Evolutionary conservation across 2,329 filamentous ascomycete genomes (phyloP).

Genomic region (Colletotrichum euphorbiae): DNA sequence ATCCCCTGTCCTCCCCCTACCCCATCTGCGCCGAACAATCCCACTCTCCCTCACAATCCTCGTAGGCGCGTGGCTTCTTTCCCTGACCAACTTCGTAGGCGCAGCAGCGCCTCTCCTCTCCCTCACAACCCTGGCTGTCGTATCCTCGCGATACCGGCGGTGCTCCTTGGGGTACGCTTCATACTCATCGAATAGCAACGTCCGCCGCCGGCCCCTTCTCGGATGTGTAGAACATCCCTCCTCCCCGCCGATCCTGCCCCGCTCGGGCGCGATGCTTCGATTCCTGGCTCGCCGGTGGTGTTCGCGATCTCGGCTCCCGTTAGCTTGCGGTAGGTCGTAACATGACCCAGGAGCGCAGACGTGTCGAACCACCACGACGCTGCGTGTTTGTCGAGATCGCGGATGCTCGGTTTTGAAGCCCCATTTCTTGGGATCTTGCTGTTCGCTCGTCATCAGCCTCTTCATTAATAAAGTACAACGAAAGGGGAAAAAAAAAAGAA

Average conservation of each 20-base stretch:
- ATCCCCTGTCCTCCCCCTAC: background rate
- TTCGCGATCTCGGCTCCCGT: background rate
- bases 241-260: background rate
- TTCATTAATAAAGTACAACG: too few species aligned
- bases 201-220: background rate
- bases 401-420: background rate
- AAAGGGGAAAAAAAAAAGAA: background rate
- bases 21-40: background rate
- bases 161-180: background rate
- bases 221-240: background rate
- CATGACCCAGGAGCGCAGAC: background rate
- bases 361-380: background rate
- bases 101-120: background rate
- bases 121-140: background rate
- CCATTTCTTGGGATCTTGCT: conserved; percentile 35
- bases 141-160: accelerated
- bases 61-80: background rate
- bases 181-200: background rate
- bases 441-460: background rate
- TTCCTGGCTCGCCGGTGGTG: too few species aligned
- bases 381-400: background rate
- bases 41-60: background rate
- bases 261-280: too few species aligned
- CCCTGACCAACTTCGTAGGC: background rate
- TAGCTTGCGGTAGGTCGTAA: too few species aligned